Evolutionary conservation across 108 stramenopile genomes (phyloP), one percentile per base, ranked within the genome.

Genomic region (Discostella pseudostelligera): DNA sequence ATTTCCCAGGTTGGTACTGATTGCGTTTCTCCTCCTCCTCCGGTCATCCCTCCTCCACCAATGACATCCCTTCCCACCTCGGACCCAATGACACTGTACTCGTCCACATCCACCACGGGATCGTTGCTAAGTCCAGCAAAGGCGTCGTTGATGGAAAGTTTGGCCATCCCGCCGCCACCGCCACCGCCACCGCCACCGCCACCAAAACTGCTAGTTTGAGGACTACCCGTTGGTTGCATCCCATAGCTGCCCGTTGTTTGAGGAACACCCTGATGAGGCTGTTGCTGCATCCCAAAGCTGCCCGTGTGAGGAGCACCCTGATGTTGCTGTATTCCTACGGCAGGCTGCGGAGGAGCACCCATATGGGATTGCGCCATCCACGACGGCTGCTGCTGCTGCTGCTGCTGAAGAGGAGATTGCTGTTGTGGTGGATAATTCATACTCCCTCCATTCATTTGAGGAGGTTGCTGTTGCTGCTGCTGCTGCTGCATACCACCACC

Each of bases 91-190:
- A 69, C 36, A 40, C 58, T 64, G 57, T 62, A 76, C 9, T 59
- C 61, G 20, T 76, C 68, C 9, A 61, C 56, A 51, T 62, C 67
- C 24, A 17, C 26, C 24, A 71, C 67, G 56, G 68, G 68, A 35
- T 73, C 32, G 26, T 67, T 53, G 47, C 56, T 78, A 22, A 94
- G 45, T 26, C 86, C 92, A 28, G 90, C 92, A 69, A 90, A 94
- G 13, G 92, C 92, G 70, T 94, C 89, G 43, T 82, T 79, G 53
- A 94, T 82, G 44, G 74, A 32, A 4, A 32, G 32, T 5, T 32
- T 32, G 5, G n/a, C n/a, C n/a, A n/a, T n/a, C 32, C 32, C 32
- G 32, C 32, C 32, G 32, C 32, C 5, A 5, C 32, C 81, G 76
- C 79, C 63, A 29, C 82, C 85, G 25, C 86, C 85, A 17, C 17